Evolutionary conservation across 2,329 filamentous ascomycete species (phyloP), one percentile per base, ranked within the genome.

Genomic region (Camptophora hylomeconis): DNA sequence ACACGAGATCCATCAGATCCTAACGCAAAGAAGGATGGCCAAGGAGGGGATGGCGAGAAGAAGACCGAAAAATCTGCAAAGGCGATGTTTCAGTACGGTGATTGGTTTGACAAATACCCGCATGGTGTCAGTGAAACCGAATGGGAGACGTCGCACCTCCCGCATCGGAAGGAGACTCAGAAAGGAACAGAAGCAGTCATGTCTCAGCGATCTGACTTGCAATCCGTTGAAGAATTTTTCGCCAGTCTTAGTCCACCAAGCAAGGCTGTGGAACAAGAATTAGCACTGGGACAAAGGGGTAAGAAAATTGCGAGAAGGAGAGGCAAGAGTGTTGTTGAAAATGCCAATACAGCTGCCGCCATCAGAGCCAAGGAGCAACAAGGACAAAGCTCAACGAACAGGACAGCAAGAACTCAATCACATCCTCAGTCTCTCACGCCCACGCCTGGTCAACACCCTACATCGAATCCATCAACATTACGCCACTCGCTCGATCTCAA

Each of bases 31-130:
- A 48, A n/a, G n/a, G n/a, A n/a, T n/a, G n/a, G n/a, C n/a, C n/a
- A n/a, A n/a, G n/a, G n/a, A n/a, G n/a, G n/a, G 22, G 49, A 51
- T 13, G 48, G 47, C 7, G 45, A 51, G n/a, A 13, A 8, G 3
- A 21, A 13, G 11, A 3, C 5, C 7, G 23, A 33, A 12, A 18
- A n/a, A n/a, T 16, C 41, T 25, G 33, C 24, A 27, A 36, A 36
- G 15, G 27, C 37, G 16, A 39, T 94, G 45, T 86, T 93, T 52
- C 87, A 95, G 47, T 95, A 95, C 45, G 84, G 86, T 28, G 89
- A 95, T 54, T 95, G 89, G 89, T 95, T 95, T 47, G 80, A 89
- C 48, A 72, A 80, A 40, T 95, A 94, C 50, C 89, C 89, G 1
- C 80, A 92, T 45, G 89, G 89, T 2, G 81, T 95, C 10, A 82